Percentiles rank a stretch among this genome's conserved stretches.
These are phyloP conservation scores for Serendipita sp. DNA, from an alignment of 768 basidiomycete genomes.

Conservation along the genomic window DNA sequence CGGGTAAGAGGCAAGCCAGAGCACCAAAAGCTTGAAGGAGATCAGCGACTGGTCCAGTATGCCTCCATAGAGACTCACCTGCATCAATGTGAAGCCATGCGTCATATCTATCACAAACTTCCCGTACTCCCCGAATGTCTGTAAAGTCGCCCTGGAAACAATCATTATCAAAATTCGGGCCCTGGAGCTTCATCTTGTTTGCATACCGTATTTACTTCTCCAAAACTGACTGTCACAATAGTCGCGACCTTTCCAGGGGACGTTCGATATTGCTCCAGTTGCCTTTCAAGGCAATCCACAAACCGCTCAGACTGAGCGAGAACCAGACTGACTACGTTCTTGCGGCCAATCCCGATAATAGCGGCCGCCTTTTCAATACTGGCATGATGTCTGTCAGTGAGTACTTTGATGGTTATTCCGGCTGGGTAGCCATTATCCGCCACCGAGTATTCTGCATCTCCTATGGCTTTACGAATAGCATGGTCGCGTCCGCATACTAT, in stretches of 20 bases:
- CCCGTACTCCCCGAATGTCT: conserved; percentile 17
- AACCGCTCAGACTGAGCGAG: conserved; percentile 13
- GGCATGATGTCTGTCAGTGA: conserved; percentile 23
- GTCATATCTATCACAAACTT: conserved; percentile 20
- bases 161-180: not conserved
- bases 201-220: conserved; percentile 28
- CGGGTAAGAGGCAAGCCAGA: conserved; percentile 23
- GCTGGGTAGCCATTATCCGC: conserved; percentile 22
- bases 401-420: conserved; percentile 18
- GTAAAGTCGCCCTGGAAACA: conserved; percentile 19
- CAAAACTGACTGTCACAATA: conserved; percentile 19
- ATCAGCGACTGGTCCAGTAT: not conserved
- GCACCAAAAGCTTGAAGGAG: conserved; percentile 22
- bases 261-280: conserved; percentile 15
- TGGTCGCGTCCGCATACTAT: conserved; percentile 23
- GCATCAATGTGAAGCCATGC: conserved; percentile 30
- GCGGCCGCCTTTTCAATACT: conserved; percentile 26
- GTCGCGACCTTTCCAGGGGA: conserved; percentile 9
- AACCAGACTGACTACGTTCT: conserved; percentile 20
- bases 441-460: conserved; percentile 19
- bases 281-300: conserved; percentile 17
- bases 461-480: conserved; percentile 13
- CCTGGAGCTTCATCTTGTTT: not conserved
- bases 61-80: conserved; percentile 12
- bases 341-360: conserved; percentile 23